phyloP scores from a whole-genome alignment of 768 basidiomycete species.

The Pulveroboletus ravenelii region DNA sequence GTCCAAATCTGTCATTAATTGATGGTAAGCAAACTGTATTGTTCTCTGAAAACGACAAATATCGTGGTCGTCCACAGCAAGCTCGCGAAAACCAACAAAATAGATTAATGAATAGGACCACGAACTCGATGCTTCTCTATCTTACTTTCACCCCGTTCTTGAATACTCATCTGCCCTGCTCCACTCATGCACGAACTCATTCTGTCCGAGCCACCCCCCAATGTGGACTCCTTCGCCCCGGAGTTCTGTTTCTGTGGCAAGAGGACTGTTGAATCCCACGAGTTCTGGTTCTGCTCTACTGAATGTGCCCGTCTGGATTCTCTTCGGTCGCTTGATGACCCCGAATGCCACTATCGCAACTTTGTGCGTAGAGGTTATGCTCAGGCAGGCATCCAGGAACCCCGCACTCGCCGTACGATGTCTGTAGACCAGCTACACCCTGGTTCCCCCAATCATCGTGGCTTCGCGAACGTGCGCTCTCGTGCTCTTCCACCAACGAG shows the following conservation, averaged over 20 bases:
- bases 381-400: slow-evolving; percentile 1
- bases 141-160: neutral
- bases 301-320: slow-evolving; percentile 26
- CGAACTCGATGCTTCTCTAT: neutral
- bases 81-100: slow-evolving; percentile 5
- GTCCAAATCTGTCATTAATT: neutral
- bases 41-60: slow-evolving; percentile 2
- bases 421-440: slow-evolving; percentile 8
- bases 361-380: slow-evolving; percentile 15
- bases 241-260: slow-evolving; percentile 26
- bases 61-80: slow-evolving; percentile 3
- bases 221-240: slow-evolving; percentile 9
- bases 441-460: neutral
- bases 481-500: neutral
- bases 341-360: slow-evolving; percentile 25
- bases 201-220: slow-evolving; percentile 1
- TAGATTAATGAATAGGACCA: slow-evolving; percentile 12
- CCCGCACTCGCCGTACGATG: slow-evolving; percentile 6
- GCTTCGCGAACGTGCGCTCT: neutral
- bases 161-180: neutral
- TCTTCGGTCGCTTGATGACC: slow-evolving; percentile 20
- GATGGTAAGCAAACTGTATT: slow-evolving; percentile 3
- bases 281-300: slow-evolving; percentile 28
- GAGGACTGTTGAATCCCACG: slow-evolving; percentile 20
- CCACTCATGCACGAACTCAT: slow-evolving; percentile 1